A percentile compares a stretch with the other conserved stretches of the same genome.
phyloP scores from a whole-genome alignment of 345 rosid genomes.

The Cardiospermum halicacabum region DNA sequence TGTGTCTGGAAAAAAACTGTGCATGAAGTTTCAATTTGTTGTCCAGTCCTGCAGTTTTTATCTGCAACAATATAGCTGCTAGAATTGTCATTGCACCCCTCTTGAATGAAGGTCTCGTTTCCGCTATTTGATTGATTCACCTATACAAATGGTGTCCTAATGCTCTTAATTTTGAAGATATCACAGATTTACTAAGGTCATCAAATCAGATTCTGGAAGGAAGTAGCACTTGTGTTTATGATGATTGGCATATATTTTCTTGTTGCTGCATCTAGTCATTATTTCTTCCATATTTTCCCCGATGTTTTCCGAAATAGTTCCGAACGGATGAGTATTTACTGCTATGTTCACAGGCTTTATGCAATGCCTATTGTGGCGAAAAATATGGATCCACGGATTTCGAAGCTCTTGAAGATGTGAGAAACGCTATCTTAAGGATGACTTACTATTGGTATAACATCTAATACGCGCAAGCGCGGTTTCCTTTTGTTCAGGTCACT shows the following conservation, averaged over 20 bases:
- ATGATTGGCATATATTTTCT: neutral
- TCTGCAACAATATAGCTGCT: neutral
- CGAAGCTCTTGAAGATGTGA: constrained; percentile 52
- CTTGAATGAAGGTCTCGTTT: neutral
- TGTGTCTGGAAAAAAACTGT: neutral
- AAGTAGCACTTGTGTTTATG: neutral
- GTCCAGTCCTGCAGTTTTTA: neutral
- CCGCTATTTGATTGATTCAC: neutral
- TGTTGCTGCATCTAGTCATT: neutral
- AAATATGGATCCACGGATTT: constrained; percentile 64
- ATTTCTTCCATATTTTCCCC: neutral
- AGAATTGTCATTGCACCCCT: neutral
- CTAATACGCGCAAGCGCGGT: neutral
- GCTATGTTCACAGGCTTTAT: constrained; percentile 48
- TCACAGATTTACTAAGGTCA: no score
- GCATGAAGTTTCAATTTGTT: neutral
- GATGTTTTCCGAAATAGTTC: neutral
- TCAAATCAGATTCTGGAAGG: constrained; percentile 6
- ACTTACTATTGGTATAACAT: constrained; percentile 81
- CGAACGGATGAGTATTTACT: neutral
- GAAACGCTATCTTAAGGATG: constrained; percentile 79
- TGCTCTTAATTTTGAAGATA: neutral
- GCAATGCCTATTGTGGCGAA: constrained; percentile 82
- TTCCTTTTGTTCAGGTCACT: constrained; percentile 1
- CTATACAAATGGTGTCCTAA: neutral